Percentiles rank a stretch among this genome's conserved stretches.
Evolutionary conservation across 2,329 filamentous ascomycete species (phyloP).

Genomic region (Elsinoe ampelina): DNA sequence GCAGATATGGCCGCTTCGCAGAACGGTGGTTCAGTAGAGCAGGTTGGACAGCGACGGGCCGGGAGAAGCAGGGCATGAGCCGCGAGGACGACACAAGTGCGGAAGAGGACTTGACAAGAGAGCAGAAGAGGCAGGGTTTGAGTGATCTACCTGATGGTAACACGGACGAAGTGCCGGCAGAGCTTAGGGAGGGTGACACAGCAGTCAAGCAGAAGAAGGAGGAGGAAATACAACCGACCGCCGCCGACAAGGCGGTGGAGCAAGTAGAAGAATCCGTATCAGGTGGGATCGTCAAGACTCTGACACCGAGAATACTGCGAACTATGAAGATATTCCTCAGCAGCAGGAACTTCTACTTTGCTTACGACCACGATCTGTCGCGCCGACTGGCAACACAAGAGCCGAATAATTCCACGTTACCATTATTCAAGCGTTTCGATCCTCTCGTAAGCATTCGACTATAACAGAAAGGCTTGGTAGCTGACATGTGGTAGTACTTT

Average conservation of each 20-base stretch:
- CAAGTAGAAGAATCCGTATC: conserved; percentile 8
- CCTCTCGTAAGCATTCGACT: conserved; percentile 40
- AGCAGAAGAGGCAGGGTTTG: conserved; percentile 27
- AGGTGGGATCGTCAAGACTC: conserved; percentile 23
- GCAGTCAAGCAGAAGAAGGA: background rate
- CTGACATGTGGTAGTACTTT: conserved; percentile 52
- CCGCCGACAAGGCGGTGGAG: background rate
- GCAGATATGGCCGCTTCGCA: conserved; percentile 81
- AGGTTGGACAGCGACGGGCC: conserved; percentile 67
- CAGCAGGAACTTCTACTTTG: conserved; percentile 80
- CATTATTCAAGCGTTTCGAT: conserved; percentile 65
- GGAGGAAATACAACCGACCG: conserved; percentile 8
- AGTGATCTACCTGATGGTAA: conserved; percentile 23
- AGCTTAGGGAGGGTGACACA: conserved; percentile 10
- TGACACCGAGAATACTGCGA: conserved; percentile 76
- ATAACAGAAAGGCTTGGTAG: background rate
- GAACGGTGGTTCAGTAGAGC: conserved; percentile 83
- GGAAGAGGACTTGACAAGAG: conserved; percentile 23
- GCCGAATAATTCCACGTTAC: conserved; percentile 38
- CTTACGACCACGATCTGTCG: conserved; percentile 89
- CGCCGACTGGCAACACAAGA: conserved; percentile 44
- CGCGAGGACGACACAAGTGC: conserved; percentile 33
- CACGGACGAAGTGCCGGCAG: conserved; percentile 25
- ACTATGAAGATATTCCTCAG: conserved; percentile 80
- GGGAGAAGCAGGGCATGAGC: conserved; percentile 60